A percentile compares a stretch with the other conserved stretches of the same genome.
Evolutionary conservation across 164 flowering plant species (phyloP).

Genomic region (Vitis riparia): DNA sequence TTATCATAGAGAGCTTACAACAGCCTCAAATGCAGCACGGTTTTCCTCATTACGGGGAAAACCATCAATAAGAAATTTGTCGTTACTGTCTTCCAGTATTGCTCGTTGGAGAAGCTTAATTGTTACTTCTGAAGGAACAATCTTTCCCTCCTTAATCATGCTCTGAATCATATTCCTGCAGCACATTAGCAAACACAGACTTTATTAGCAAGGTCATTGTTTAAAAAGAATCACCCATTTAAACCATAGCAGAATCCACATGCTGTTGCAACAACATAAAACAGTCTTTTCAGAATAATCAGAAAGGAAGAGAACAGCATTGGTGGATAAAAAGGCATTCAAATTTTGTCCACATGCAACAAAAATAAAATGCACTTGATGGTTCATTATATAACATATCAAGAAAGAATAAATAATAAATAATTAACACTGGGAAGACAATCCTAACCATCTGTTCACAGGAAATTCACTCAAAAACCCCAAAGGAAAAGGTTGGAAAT

Average conservation of each 20-base stretch:
- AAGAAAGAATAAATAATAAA: too few species aligned
- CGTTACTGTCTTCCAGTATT: slow-evolving; percentile 68
- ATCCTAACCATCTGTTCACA: too few species aligned
- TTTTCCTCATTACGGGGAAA: slow-evolving; percentile 97
- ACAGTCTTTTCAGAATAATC: too few species aligned
- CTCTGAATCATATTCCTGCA: slow-evolving; percentile 83
- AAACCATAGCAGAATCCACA: neutral
- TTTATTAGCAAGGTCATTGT: neutral
- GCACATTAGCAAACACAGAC: neutral
- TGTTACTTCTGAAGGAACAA: slow-evolving; percentile 97
- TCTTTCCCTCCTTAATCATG: slow-evolving; percentile 91
- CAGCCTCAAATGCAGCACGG: slow-evolving; percentile 87
- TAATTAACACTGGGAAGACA: too few species aligned
- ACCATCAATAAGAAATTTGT: slow-evolving; percentile 93
- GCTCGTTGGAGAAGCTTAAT: slow-evolving; percentile 86
- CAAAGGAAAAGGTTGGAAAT: too few species aligned
- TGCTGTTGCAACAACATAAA: too few species aligned
- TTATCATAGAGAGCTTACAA: slow-evolving; percentile 43
- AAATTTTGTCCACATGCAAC: too few species aligned
- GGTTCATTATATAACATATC: too few species aligned
- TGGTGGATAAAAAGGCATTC: too few species aligned
- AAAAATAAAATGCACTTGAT: too few species aligned
- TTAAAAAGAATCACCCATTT: neutral
- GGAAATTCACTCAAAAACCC: too few species aligned
- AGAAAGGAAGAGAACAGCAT: too few species aligned